Conservation (phyloP, 2,329 filamentous ascomycete species). For the Ceratocystis lukuohia region DNA sequence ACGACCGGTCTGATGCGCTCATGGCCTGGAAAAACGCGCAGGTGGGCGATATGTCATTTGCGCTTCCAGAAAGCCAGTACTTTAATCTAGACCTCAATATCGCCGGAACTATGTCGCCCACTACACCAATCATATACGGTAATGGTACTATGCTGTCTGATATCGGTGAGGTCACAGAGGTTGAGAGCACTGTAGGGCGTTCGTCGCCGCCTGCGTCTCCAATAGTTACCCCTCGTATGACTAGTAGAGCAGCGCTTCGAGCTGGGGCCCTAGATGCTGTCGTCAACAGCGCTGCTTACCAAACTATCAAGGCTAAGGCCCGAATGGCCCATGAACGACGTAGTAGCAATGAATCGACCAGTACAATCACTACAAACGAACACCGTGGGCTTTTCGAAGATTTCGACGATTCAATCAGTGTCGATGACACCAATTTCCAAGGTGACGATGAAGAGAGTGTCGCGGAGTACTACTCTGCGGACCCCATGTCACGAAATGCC, state of each 20-base stretch:
- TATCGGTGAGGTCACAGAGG: constrained; percentile 45
- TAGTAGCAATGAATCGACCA: constrained; percentile 46
- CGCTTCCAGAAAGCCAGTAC: constrained; percentile 22
- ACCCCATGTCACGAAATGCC: constrained; percentile 26
- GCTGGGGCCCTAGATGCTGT: neutral
- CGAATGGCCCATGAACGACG: constrained; percentile 35
- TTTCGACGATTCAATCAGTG: constrained; percentile 48
- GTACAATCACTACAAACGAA: constrained; percentile 44
- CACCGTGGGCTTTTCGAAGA: constrained; percentile 40
- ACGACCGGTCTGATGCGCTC: constrained; percentile 39
- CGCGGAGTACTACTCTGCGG: constrained; percentile 42
- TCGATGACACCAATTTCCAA: constrained; percentile 52
- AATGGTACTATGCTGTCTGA: constrained; percentile 58
- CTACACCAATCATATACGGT: constrained; percentile 54
- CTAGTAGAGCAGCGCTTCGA: constrained; percentile 23
- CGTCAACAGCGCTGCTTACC: constrained; percentile 30
- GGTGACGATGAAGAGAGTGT: constrained; percentile 56
- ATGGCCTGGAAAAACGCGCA: constrained; percentile 40
- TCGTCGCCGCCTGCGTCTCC: constrained; percentile 30
- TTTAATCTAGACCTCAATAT: constrained; percentile 24
- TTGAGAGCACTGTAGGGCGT: constrained; percentile 36
- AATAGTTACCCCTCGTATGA: constrained; percentile 22
- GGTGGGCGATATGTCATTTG: constrained; percentile 25
- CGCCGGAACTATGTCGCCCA: constrained; percentile 36
- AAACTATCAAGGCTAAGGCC: constrained; percentile 29